Evolutionary conservation across 805 yeast species (phyloP).

Genomic region (Ogataea philodendri): DNA sequence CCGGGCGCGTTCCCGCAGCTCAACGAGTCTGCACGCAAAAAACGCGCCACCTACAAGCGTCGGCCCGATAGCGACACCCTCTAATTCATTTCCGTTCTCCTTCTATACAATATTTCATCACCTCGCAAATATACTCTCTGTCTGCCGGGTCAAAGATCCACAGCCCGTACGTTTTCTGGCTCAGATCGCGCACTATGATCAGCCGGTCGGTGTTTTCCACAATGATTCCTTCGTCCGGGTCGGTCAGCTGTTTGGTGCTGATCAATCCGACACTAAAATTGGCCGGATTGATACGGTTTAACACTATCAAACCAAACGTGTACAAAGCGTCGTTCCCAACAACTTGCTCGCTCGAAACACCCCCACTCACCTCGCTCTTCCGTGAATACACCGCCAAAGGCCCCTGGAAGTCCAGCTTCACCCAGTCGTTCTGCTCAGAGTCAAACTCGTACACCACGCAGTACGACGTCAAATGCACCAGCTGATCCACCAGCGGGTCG

Average conservation of each 20-base stretch:
- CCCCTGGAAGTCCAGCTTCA: constrained; percentile 67
- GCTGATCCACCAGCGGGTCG: constrained; percentile 67
- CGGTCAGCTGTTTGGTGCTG: constrained; percentile 43
- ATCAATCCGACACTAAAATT: constrained; percentile 71
- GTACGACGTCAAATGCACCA: constrained; percentile 67
- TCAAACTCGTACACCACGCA: constrained; percentile 68
- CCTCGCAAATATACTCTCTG: constrained; percentile 54
- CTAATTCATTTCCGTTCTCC: constrained; percentile 5
- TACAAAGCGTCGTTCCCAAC: constrained; percentile 42
- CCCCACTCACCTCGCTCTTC: constrained; percentile 6
- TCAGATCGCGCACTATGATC: constrained; percentile 63
- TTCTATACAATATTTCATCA: constrained; percentile 31
- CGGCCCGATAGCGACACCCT: constrained; percentile 16
- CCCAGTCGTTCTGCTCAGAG: constrained; percentile 60
- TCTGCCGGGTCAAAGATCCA: constrained; percentile 76
- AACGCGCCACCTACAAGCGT: constrained; percentile 29
- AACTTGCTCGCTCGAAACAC: constrained; percentile 24
- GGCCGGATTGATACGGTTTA: constrained; percentile 65
- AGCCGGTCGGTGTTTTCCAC: constrained; percentile 68
- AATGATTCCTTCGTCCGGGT: constrained; percentile 46
- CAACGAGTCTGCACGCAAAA: constrained; percentile 31
- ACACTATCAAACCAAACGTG: constrained; percentile 65
- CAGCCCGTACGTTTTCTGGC: constrained; percentile 71
- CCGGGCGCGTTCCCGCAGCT: constrained; percentile 28
- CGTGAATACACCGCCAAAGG: constrained; percentile 58